These are phyloP conservation scores for Tylopilus rubrobrunneus DNA, from an alignment of 768 basidiomycete genomes.

Conservation along the genomic window DNA sequence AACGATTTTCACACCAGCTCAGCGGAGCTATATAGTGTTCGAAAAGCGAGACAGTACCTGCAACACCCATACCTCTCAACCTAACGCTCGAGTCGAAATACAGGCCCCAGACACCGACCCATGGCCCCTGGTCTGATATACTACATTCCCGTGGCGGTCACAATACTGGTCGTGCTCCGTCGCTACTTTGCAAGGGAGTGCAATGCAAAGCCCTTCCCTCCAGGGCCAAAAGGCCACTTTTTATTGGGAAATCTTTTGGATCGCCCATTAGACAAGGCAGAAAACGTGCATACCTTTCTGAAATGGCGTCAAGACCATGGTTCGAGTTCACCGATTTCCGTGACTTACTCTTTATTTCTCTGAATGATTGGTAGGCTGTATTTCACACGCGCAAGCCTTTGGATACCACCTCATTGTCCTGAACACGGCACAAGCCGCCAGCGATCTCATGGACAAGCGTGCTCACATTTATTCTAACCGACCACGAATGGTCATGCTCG, in stretches of 20 bases:
- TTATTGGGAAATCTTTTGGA: neutral
- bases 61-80: no score
- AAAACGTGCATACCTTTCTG: neutral
- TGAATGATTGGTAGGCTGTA: neutral
- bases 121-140: neutral
- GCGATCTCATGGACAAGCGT: slow-evolving; percentile 7
- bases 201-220: neutral
- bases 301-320: slow-evolving; percentile 1
- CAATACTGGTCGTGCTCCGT: neutral
- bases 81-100: neutral
- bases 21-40: neutral
- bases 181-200: neutral
- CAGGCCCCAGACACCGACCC: neutral
- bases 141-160: neutral
- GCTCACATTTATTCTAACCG: slow-evolving; percentile 1
- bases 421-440: neutral
- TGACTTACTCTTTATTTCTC: neutral
- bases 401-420: neutral
- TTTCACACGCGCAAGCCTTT: neutral
- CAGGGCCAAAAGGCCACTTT: slow-evolving; percentile 1
- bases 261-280: neutral
- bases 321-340: neutral
- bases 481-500: slow-evolving; percentile 1
- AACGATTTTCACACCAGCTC: neutral
- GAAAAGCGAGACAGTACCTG: neutral